Base-by-base conservation (phyloP, 2,329 filamentous ascomycete genomes). In the Pseudogymnoascus sp. region DNA sequence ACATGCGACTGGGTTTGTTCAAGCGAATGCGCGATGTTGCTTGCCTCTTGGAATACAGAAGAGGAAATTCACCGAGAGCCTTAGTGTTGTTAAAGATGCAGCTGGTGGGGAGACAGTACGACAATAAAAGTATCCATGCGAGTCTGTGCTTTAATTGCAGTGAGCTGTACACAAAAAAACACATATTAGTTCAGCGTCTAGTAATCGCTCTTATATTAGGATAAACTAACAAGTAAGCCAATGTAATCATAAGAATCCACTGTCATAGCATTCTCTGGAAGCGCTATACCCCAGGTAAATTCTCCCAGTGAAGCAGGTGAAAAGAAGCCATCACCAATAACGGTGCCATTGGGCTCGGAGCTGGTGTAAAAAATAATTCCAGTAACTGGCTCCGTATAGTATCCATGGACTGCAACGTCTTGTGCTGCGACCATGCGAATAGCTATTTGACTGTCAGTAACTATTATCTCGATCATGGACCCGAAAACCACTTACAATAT, bases 201-300 rank as follows among this genome's bases (percentile, higher is more conserved):
- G 12, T 7, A 35, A 8, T 18, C 15, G 13, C 13, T 52, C 45
- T 31, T 13, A 31, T 31, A 31, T 10, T 37, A 5, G 13, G 21
- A 10, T 1, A 59, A 60, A 61, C 77, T 66, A 66, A 85, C 83
- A 58, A 86, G 73, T 59, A 82, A 77, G 37, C 84, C 84, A 62
- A 87, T 82, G 66, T 85, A 86, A 69, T 87, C 84, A 48, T 74
- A 77, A 4, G 78, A 76, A 60, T 80, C 77, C 21, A 70, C 77
- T 0, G 73, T 77, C 52, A 79, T 65, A 1, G 80, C 80, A 68
- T 79, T 73, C 13, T 71, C 66, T 4, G 83, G 83, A 13, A 86
- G 73, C 1, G 80, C 80, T 60, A 86, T 67, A 68, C 84, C 84
- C 59, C 82, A 82, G 33, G 77, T 79, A 59, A 81, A 76, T 36